A percentile compares a stretch with the other conserved stretches of the same genome.
Conservation (phyloP, 2,329 filamentous ascomycete species). For the Sporothrix protearum region DNA sequence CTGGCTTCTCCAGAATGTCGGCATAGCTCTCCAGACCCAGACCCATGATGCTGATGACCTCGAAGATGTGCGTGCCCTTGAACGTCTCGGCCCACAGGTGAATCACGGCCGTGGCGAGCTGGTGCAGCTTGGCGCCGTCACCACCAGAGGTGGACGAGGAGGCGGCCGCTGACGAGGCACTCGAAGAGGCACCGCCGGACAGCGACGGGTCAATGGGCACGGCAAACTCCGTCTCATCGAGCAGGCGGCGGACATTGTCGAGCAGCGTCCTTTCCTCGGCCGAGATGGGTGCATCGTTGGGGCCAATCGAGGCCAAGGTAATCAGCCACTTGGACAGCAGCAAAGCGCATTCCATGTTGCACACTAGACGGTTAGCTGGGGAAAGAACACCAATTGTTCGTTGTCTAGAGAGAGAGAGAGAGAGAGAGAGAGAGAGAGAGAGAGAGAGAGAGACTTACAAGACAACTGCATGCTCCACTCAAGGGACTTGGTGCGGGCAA, state of each 20-base stretch:
- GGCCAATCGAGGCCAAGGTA: conserved; percentile 51
- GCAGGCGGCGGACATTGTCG: conserved; percentile 55
- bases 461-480: conserved; percentile 64
- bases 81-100: conserved; percentile 61
- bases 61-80: conserved; percentile 59
- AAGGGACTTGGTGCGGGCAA: conserved; percentile 57
- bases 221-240: conserved; percentile 61
- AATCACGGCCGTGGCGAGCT: conserved; percentile 56
- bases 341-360: conserved; percentile 60
- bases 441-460: conserved; percentile 39
- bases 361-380: conserved; percentile 41
- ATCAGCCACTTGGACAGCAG: conserved; percentile 60
- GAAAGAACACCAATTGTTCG: background rate
- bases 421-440: background rate
- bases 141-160: conserved; percentile 40
- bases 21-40: conserved; percentile 56
- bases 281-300: conserved; percentile 48
- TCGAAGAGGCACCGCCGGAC: background rate
- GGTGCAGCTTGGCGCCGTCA: conserved; percentile 51
- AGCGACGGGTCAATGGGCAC: conserved; percentile 57
- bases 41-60: conserved; percentile 57
- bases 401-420: background rate
- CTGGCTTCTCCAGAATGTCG: conserved; percentile 53
- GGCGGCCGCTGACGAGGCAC: background rate
- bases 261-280: conserved; percentile 54